phyloP scores from a whole-genome alignment of 2,329 filamentous ascomycete species.

The Talaromyces funiculosus region DNA sequence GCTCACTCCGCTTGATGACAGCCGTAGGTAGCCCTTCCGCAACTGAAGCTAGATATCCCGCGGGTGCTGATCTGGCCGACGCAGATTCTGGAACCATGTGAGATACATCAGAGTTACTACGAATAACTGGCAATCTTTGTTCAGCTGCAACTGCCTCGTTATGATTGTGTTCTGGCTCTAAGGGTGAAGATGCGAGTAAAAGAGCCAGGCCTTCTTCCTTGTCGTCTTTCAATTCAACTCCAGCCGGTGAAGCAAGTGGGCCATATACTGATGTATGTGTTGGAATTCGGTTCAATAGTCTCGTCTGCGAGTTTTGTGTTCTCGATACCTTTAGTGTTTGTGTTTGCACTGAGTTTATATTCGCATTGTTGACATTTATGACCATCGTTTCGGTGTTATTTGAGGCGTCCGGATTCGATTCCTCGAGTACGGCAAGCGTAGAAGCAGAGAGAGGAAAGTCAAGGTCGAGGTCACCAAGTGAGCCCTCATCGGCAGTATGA shows the following conservation, averaged over 20 bases:
- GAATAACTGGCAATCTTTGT: neutral
- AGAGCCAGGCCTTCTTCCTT: neutral
- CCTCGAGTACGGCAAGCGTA: conserved; percentile 26
- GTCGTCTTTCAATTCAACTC: conserved; percentile 1
- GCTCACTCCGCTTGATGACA: conserved; percentile 3
- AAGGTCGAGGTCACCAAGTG: conserved; percentile 14
- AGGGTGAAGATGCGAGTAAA: neutral
- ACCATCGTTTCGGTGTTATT: neutral
- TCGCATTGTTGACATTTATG: neutral
- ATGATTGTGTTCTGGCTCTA: neutral
- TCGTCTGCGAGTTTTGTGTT: conserved; percentile 5
- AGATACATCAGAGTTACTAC: conserved; percentile 14
- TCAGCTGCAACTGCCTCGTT: neutral
- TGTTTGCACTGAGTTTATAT: neutral
- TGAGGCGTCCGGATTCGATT: conserved; percentile 15
- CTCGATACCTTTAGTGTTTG: conserved; percentile 1
- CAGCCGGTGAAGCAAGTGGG: conserved; percentile 6
- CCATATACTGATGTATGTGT: conserved; percentile 12
- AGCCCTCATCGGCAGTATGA: neutral
- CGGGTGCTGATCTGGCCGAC: neutral
- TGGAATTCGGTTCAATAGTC: conserved; percentile 9
- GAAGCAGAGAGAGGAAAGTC: conserved; percentile 26
- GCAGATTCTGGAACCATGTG: neutral
- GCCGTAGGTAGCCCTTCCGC: neutral
- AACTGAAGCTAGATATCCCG: neutral